Conservation (phyloP, 805 yeast species). For the Huiozyma naganishii region DNA sequence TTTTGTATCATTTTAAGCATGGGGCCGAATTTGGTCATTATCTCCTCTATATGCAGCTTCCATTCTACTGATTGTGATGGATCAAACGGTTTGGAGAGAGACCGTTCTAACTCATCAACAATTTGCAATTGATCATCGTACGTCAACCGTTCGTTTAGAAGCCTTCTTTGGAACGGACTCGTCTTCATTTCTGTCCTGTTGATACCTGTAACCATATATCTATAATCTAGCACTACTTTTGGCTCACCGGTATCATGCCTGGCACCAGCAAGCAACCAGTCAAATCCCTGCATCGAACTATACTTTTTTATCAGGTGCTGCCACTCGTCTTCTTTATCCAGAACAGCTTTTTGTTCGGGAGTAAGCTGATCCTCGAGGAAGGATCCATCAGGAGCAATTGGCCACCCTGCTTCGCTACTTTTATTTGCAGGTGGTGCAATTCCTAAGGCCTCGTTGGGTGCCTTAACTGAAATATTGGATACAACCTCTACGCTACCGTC, state of each 20-base stretch:
- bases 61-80: conserved; percentile 41
- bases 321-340: conserved; percentile 19
- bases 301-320: conserved; percentile 12
- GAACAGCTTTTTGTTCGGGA: conserved; percentile 12
- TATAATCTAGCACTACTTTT: conserved; percentile 40
- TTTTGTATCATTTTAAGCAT: conserved; percentile 33
- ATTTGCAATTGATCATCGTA: conserved; percentile 28
- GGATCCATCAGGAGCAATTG: conserved; percentile 16
- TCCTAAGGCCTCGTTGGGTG: conserved; percentile 29
- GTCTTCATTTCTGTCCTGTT: conserved; percentile 40
- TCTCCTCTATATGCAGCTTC: conserved; percentile 40
- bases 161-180: conserved; percentile 36
- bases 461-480: conserved; percentile 33
- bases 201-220: conserved; percentile 42
- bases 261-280: conserved; percentile 37
- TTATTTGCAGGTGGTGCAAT: conserved; percentile 28
- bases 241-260: conserved; percentile 38
- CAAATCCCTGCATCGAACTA: conserved; percentile 31
- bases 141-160: conserved; percentile 29
- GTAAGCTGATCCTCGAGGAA: conserved; percentile 15
- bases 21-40: conserved; percentile 46
- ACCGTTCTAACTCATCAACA: conserved; percentile 26
- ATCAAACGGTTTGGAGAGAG: conserved; percentile 25
- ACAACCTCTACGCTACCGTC: conserved; percentile 36
- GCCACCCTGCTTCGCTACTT: conserved; percentile 23